These are phyloP conservation scores for Xanthoconium stramineum DNA, from an alignment of 768 basidiomycete genomes.

Conservation along the genomic window DNA sequence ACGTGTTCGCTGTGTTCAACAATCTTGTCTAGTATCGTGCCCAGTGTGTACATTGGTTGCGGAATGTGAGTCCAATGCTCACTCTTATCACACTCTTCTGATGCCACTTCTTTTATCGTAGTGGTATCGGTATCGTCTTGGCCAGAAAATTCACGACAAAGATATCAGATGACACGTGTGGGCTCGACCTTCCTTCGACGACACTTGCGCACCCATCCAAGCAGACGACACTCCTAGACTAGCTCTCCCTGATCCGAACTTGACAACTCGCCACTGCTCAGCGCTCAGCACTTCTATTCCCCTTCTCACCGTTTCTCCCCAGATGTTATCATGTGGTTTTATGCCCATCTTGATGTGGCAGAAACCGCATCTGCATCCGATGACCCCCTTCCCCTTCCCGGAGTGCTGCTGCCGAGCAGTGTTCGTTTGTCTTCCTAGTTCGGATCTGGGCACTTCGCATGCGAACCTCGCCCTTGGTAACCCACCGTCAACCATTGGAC, in stretches of 20 bases:
- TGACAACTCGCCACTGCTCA: background rate
- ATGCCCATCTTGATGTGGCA: constrained; percentile 10
- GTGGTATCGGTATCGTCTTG: constrained; percentile 9
- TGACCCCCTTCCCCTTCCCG: constrained; percentile 1
- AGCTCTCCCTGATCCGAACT: constrained; percentile 10
- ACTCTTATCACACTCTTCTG: background rate
- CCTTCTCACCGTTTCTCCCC: constrained; percentile 2
- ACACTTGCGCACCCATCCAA: constrained; percentile 10
- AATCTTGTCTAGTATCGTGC: background rate
- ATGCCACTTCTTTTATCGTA: background rate
- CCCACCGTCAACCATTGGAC: background rate
- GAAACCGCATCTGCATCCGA: constrained; percentile 5
- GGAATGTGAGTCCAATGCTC: background rate
- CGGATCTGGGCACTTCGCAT: constrained; percentile 13
- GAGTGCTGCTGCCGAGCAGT: background rate
- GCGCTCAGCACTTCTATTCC: background rate
- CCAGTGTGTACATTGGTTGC: background rate
- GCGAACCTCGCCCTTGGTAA: background rate
- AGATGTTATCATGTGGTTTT: background rate
- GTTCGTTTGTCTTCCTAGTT: constrained; percentile 10
- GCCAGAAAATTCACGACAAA: constrained; percentile 9
- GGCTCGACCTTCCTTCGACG: constrained; percentile 12
- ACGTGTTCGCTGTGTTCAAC: background rate
- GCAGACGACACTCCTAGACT: constrained; percentile 7
- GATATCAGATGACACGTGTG: constrained; percentile 1